These are phyloP conservation scores for Tympanopsis confertula DNA, from an alignment of 2,329 filamentous ascomycete species.

Conservation along the genomic window DNA sequence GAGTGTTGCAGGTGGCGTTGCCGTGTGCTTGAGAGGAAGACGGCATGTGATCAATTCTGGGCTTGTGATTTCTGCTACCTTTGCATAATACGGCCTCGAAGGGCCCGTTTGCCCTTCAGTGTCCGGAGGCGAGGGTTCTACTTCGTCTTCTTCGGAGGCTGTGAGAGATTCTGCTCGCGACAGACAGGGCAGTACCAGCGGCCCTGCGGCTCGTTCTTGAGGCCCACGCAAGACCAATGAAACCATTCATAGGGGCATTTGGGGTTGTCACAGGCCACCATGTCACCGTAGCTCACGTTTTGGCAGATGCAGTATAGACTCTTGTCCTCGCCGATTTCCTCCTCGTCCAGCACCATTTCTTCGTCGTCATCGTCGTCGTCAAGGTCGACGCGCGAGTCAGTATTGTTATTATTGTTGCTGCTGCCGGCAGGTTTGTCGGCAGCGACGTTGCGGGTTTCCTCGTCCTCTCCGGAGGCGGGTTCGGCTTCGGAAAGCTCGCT, in stretches of 20 bases:
- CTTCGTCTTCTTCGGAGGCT: constrained; percentile 30
- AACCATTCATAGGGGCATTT: constrained; percentile 78
- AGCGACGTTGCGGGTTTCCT: constrained; percentile 26
- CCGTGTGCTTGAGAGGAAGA: too few species aligned
- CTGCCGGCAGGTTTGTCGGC: constrained; percentile 20
- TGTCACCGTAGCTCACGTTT: constrained; percentile 73
- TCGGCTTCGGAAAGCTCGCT: constrained; percentile 56
- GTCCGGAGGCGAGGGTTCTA: too few species aligned
- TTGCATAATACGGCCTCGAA: too few species aligned
- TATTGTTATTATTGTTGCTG: constrained; percentile 7
- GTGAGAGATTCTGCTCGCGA: constrained; percentile 22
- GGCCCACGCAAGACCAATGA: constrained; percentile 65
- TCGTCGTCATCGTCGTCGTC: constrained; percentile 22
- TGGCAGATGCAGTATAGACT: constrained; percentile 73
- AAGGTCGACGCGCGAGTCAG: not conserved
- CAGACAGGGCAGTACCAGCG: constrained; percentile 59
- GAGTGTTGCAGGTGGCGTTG: constrained; percentile 41
- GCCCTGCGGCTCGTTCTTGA: constrained; percentile 57
- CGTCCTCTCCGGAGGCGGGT: constrained; percentile 38
- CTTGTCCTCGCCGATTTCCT: constrained; percentile 65
- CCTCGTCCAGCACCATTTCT: constrained; percentile 46
- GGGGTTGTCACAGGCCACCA: constrained; percentile 81
- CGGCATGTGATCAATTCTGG: too few species aligned
- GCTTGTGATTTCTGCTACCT: too few species aligned
- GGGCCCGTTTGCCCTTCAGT: too few species aligned